These are phyloP conservation scores for Cyclotella cryptica DNA, from an alignment of 108 stramenopile genomes.

Conservation along the genomic window DNA sequence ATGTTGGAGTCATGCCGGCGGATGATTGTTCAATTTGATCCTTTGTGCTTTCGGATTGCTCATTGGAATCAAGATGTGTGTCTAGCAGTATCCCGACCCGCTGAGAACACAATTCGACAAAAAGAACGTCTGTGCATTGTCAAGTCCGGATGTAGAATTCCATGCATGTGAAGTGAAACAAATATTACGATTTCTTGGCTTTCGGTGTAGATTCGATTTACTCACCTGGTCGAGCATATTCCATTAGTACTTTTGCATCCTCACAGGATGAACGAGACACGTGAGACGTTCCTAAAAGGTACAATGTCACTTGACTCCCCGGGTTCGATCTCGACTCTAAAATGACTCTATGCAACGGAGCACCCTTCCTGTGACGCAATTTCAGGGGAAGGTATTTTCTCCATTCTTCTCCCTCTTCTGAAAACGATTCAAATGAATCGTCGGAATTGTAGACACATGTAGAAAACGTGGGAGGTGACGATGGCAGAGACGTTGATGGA, in stretches of 20 bases:
- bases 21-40: not conserved
- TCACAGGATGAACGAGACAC: constrained; percentile 76
- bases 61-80: constrained; percentile 21
- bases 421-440: constrained; percentile 5
- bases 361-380: constrained; percentile 32
- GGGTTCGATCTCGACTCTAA: constrained; percentile 6
- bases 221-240: constrained; percentile 64
- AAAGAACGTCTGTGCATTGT: constrained; percentile 56
- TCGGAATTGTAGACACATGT: constrained; percentile 2
- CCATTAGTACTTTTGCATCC: constrained; percentile 71
- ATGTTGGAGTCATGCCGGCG: constrained; percentile 23
- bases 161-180: not conserved
- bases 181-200: not conserved
- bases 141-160: not conserved
- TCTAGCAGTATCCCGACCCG: constrained; percentile 65
- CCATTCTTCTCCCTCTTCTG: constrained; percentile 25
- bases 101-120: constrained; percentile 85
- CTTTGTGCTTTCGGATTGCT: constrained; percentile 20
- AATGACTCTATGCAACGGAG: constrained; percentile 37
- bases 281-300: constrained; percentile 84
- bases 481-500: no score
- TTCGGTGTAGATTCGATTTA: not conserved
- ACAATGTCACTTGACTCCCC: constrained; percentile 49
- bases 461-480: no score
- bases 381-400: constrained; percentile 24